Conservation (phyloP, 192 early-diverging fungal genomes). For the Backusella tarrabulga region DNA sequence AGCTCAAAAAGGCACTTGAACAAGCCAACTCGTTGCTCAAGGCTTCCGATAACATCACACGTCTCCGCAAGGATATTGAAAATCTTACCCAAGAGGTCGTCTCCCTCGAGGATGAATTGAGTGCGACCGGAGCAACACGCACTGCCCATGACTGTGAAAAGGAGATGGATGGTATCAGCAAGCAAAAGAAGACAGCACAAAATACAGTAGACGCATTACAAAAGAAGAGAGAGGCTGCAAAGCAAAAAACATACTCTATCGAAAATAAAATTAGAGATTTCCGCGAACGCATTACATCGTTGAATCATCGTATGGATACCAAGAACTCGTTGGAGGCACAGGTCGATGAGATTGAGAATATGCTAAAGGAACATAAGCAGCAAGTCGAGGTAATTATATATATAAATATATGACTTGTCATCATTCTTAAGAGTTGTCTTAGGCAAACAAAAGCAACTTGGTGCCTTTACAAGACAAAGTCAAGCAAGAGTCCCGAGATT, state of each 20-base stretch:
- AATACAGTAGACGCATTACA: constrained; percentile 36
- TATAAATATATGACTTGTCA: background rate
- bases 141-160: constrained; percentile 67
- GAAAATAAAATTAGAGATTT: constrained; percentile 37
- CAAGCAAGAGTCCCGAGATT: background rate
- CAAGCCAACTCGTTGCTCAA: background rate
- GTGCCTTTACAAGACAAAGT: background rate
- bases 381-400: background rate
- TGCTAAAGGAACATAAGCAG: background rate
- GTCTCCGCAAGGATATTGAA: constrained; percentile 39
- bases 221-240: constrained; percentile 40
- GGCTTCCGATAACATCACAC: constrained; percentile 34
- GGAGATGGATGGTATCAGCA: constrained; percentile 50
- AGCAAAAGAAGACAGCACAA: constrained; percentile 39
- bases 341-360: background rate
- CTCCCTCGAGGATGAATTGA: constrained; percentile 46
- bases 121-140: constrained; percentile 55
- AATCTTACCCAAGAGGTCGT: constrained; percentile 46
- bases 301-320: background rate
- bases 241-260: constrained; percentile 27
- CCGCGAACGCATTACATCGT: background rate
- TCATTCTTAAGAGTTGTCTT: background rate
- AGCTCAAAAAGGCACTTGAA: background rate
- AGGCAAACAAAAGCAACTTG: background rate
- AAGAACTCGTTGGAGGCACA: background rate